Conservation (phyloP, 371 early-diverging fungal genomes). For the Entomophthora muscae region DNA sequence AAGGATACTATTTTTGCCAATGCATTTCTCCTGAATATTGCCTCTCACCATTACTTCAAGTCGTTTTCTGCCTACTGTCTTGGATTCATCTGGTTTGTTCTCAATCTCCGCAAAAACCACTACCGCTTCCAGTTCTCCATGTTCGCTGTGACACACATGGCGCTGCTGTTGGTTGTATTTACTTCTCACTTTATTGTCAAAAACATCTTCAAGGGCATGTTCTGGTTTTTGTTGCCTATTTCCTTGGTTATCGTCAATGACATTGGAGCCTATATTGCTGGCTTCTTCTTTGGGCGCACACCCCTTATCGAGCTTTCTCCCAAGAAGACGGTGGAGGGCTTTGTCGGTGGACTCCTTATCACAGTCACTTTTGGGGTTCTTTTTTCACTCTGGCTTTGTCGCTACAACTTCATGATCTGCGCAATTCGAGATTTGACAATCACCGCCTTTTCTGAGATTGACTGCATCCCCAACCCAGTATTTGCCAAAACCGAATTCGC, state of each 20-base stretch:
- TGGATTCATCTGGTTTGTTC: slow-evolving; percentile 86
- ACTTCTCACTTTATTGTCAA: slow-evolving; percentile 87
- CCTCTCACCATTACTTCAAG: slow-evolving; percentile 86
- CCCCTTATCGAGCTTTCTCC: slow-evolving; percentile 89
- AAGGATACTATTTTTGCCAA: slow-evolving; percentile 59
- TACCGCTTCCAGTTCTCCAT: slow-evolving; percentile 81
- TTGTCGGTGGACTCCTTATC: slow-evolving; percentile 81
- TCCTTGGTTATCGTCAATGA: slow-evolving; percentile 95
- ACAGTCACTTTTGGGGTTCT: slow-evolving; percentile 71
- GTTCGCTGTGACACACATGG: slow-evolving; percentile 94
- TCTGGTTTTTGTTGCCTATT: slow-evolving; percentile 89
- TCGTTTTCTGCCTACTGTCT: slow-evolving; percentile 74
- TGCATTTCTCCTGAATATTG: slow-evolving; percentile 61
- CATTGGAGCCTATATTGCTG: slow-evolving; percentile 93
- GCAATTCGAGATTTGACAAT: slow-evolving; percentile 51
- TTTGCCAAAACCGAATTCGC: slow-evolving; percentile 28
- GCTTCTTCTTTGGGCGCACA: slow-evolving; percentile 87
- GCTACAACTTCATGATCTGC: slow-evolving; percentile 70
- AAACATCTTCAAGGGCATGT: slow-evolving; percentile 94
- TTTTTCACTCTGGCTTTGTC: slow-evolving; percentile 25
- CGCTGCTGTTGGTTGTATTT: slow-evolving; percentile 68
- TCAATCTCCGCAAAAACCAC: slow-evolving; percentile 76
- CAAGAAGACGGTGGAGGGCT: slow-evolving; percentile 99
- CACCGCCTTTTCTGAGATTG: slow-evolving; percentile 24
- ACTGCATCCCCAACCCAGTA: slow-evolving; percentile 50